Base-by-base conservation (phyloP, 805 yeast genomes). In the Starmerella davenportii region DNA sequence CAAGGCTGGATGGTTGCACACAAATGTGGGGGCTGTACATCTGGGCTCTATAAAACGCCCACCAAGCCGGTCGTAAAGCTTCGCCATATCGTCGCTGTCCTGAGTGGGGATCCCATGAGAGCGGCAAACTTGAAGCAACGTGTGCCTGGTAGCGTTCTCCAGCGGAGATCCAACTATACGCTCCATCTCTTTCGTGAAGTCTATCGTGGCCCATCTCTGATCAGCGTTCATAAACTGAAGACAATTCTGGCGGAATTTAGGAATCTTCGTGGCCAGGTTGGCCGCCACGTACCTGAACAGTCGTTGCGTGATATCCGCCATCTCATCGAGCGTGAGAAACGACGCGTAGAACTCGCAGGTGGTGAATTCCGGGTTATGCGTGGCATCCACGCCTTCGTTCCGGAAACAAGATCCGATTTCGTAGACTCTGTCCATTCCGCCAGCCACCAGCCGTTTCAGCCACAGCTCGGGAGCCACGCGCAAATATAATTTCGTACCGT, bases 401-500 rank as follows among this genome's bases (percentile, higher is more conserved):
- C 98, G 65, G 57, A 85, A 90, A 34, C 67, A 74, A 38, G 70
- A 48, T 1, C 95, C 95, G 38, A 90, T 70, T 52, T 90, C 96
- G 56, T 71, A 90, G 2, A 90, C 76, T 47, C 70, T 72, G 48
- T 85, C 93, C 51, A 85, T 72, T 1, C 98, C 98, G 5, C 80
- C 68, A 25, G 87, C 73, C 2, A 84, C 69, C 37, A 90, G 59
- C 46, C 79, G 69, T 53, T 90, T 90, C 39, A 90, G 66, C 95
- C 95, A 90, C 29, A 90, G 60, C 52, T 87, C 98, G 0, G 98
- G 98, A 0, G 98, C 95, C 2, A 90, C 87, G 32, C 98, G 61
- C 34, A 90, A 56, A 39, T 70, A 75, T 7, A 82, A 57, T 3
- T 41, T 43, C 4, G 32, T 19, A 15, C 46, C 46, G n/a, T 38